Base-by-base conservation (phyloP, 148 eudicot genomes). In the Camellia lanceoleosa region DNA sequence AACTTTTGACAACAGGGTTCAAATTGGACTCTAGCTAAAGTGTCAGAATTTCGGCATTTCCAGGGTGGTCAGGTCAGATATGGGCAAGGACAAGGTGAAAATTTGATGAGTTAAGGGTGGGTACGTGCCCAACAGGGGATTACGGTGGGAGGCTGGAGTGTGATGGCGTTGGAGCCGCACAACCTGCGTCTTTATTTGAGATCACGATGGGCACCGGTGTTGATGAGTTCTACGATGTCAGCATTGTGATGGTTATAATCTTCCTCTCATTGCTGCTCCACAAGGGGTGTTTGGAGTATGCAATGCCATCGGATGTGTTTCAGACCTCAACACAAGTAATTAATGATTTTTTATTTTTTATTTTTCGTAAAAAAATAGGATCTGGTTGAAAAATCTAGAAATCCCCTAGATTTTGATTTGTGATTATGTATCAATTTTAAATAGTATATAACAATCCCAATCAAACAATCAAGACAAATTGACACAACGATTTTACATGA, bases 181-280 rank as follows among this genome's bases (percentile, higher is more conserved):
- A 97, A 11, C 97, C 98, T 1, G 90, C 97, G 0, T 91, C 97
- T 2, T 84, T 93, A 19, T 95, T 95, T 70, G 98, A 93, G 89
- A 93, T 95, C 58, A 95, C 97, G 7, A 83, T 95, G 0, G 98
- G 97, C 0, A 79, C 80, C 46, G 23, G 23, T 23, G 96, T 90
- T 19, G 72, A 82, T 52, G 83, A 78, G 46, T 95, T 85, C 81
- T 95, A 95, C 73, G 98, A 95, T 80, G 94, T 93, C 68, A 95
- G 98, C 80, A 73, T 95, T 7, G 98, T 95, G 97, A 95, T 74
- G 98, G 98, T 5, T 95, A 91, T 60, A 95, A 95, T 74, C 78
- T 95, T 59, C 97, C 97, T 43, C 84, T 95, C 44, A 81, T 92
- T 52, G 98, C 94, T 38, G 78, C 85, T 75, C 94, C 97, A 65